Conservation (phyloP, 352 stramenopile genomes). For the Pythium rishiriense region DNA sequence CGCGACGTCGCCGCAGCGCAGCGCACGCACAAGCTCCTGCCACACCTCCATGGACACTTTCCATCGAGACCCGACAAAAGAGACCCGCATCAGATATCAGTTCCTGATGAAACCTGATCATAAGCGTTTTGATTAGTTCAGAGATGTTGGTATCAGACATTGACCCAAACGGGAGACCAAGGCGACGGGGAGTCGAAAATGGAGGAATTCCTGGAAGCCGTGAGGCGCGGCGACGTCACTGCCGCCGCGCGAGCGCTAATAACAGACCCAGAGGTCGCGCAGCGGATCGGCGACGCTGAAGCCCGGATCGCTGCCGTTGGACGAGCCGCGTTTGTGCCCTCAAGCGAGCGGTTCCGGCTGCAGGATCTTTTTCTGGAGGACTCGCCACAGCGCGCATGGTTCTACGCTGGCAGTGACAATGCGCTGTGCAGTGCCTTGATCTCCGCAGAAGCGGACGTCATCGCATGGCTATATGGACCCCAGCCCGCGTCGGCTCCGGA, state of each 20-base stretch:
- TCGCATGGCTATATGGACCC: neutral
- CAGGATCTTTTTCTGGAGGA: neutral
- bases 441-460: neutral
- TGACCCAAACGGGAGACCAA: too few relatives aligned
- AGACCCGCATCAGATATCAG: too few relatives aligned
- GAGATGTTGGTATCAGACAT: too few relatives aligned
- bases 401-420: neutral
- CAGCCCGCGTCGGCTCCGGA: neutral
- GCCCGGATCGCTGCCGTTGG: neutral
- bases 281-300: neutral
- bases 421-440: neutral
- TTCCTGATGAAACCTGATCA: too few relatives aligned
- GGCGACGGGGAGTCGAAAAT: too few relatives aligned
- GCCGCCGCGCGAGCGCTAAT: neutral
- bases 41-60: too few relatives aligned
- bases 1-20: conserved; percentile 2
- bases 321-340: neutral
- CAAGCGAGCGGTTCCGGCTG: neutral
- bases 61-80: too few relatives aligned
- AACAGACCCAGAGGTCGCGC: neutral
- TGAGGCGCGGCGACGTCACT: neutral
- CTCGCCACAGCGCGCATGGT: neutral
- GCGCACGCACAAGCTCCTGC: neutral
- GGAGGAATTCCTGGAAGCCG: neutral
- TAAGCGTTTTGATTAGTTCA: too few relatives aligned